These are phyloP conservation scores for Pythium aphanidermatum DNA, from an alignment of 352 stramenopile species.

Conservation along the genomic window DNA sequence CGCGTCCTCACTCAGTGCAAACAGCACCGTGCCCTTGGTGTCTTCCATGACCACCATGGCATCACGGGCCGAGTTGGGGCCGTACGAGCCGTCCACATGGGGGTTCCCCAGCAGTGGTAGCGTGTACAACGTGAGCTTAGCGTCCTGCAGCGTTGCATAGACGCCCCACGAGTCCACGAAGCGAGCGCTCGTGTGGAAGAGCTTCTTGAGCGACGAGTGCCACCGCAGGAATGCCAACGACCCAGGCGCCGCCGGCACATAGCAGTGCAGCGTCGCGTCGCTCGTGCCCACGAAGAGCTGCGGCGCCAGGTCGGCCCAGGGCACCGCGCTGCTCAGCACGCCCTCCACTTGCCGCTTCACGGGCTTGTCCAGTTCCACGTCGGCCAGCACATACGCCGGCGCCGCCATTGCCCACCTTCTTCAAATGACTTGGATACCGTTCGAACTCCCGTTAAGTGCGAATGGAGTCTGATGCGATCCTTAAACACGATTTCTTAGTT, in stretches of 20 bases:
- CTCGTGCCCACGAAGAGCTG: constrained; percentile 51
- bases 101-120: constrained; percentile 54
- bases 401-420: neutral
- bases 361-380: constrained; percentile 47
- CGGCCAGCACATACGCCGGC: constrained; percentile 34
- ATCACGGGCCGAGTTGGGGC: constrained; percentile 1
- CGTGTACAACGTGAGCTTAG: constrained; percentile 48
- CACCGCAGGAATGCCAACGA: constrained; percentile 28
- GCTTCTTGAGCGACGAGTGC: constrained; percentile 54
- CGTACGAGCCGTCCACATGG: constrained; percentile 26
- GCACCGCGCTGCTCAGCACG: constrained; percentile 33
- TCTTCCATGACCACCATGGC: constrained; percentile 44
- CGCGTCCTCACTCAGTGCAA: constrained; percentile 48
- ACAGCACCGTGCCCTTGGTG: constrained; percentile 47
- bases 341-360: constrained; percentile 48
- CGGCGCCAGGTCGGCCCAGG: constrained; percentile 32
- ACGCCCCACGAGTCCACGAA: constrained; percentile 72
- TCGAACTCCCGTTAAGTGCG: too few relatives aligned
- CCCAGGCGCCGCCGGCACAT: constrained; percentile 23
- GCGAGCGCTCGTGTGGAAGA: constrained; percentile 43
- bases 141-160: constrained; percentile 47
- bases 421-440: too few relatives aligned
- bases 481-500: too few relatives aligned
- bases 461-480: too few relatives aligned
- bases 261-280: constrained; percentile 55